A percentile compares a stretch with the other conserved stretches of the same genome.
These are phyloP conservation scores for Suhomyces terraborum DNA, from an alignment of 1,139 yeast genomes.

Conservation along the genomic window DNA sequence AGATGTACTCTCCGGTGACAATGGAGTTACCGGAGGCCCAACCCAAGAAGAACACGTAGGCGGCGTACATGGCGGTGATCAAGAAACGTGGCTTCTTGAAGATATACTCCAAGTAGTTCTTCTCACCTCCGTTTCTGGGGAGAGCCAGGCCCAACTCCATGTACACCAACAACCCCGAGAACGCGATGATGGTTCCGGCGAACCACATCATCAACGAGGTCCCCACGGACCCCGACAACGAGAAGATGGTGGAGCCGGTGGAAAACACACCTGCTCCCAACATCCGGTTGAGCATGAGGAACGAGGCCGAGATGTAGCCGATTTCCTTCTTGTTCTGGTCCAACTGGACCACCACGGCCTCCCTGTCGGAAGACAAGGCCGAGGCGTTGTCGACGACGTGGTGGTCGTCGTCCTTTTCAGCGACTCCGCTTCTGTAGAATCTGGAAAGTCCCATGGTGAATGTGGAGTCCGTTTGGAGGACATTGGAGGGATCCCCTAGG, in stretches of 20 bases:
- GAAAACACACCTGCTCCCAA: conserved; percentile 89
- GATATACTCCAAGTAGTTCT: conserved; percentile 76
- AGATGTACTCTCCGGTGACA: conserved; percentile 51
- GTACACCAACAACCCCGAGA: conserved; percentile 73
- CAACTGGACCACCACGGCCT: conserved; percentile 42
- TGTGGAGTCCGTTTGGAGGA: not conserved
- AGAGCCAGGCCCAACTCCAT: conserved; percentile 85
- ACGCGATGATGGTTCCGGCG: conserved; percentile 72
- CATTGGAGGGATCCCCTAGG: not conserved
- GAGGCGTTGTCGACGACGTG: conserved; percentile 18
- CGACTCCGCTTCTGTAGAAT: conserved; percentile 14
- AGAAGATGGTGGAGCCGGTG: conserved; percentile 75
- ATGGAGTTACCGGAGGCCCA: conserved; percentile 81
- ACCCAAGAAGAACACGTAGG: conserved; percentile 75
- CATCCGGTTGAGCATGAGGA: conserved; percentile 75
- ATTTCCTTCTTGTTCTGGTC: conserved; percentile 58
- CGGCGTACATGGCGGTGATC: conserved; percentile 72
- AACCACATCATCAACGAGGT: conserved; percentile 73
- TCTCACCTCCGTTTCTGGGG: conserved; percentile 88
- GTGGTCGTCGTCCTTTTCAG: conserved; percentile 18
- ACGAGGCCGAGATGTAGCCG: conserved; percentile 69
- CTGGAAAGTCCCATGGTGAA: conserved; percentile 18
- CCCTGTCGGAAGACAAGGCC: conserved; percentile 25
- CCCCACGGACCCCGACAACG: conserved; percentile 75
- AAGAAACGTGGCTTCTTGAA: conserved; percentile 69